Base-by-base conservation (phyloP, 2,329 filamentous ascomycete species). In the Colletotrichum spaethianum region DNA sequence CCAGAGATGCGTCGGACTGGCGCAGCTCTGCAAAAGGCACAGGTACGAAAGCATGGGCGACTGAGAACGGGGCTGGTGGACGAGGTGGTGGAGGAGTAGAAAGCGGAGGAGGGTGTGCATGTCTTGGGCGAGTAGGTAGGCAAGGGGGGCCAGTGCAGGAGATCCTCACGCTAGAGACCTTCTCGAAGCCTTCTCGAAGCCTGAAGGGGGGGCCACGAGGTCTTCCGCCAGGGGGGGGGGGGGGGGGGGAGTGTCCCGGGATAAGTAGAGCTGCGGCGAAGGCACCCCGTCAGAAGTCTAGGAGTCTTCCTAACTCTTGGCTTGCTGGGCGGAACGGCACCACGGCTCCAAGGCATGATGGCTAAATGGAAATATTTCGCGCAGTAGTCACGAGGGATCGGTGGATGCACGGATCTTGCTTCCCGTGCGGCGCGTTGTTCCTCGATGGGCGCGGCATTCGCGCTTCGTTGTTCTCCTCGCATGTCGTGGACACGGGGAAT, bases 121-220 rank as follows among this genome's bases (percentile, higher is more conserved):
- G 57, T 67, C 48, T 63, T 63, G 65, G 36, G 20, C 52, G 40
- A n/a, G 56, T 26, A 44, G 42, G 5, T 18, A 28, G 31, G 52
- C 20, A 26, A 26, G 63, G 48, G 63, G 48, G 28, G 33, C 28
- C 36, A 20, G 40, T 33, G 50, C 40, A 65, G 61, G 52, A 44
- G 67, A 69, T 44, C 67, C 12, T 50, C 61, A 33, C 66, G 60
- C 67, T 69, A 69, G 52, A 36, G 63, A 23, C 11, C 67, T 69
- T 69, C 61, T 69, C 42, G 67, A 69, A 69, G 60, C 23, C 36
- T 48, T 62, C 64, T 57, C 55, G 55, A 57, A 57, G 55, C 46
- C 16, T 23, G 31, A 20, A 50, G 18, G 57, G 50, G 50, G 50
- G 40, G 36, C 23, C 12, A 20, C 11, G n/a, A 42, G n/a, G 28